Percentiles rank a stretch among this genome's conserved stretches.
Evolutionary conservation across 2,329 filamentous ascomycete genomes (phyloP).

Genomic region (Penicillium nordicum): DNA sequence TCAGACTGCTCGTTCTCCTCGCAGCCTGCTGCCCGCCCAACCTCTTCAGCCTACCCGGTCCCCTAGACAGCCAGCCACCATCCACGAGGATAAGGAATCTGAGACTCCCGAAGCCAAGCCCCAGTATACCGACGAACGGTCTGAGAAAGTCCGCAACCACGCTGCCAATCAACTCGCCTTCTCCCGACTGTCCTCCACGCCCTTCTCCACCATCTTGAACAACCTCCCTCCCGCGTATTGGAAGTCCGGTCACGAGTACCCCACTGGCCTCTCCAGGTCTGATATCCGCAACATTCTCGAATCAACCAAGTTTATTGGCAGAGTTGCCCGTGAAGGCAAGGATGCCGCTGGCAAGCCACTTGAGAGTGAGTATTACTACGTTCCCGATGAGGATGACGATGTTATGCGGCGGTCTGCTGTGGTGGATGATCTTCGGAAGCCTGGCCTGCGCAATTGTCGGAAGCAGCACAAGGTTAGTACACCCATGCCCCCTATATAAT

Average conservation of each 20-base stretch:
- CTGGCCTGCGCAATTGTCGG: conserved; percentile 80
- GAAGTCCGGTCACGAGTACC: conserved; percentile 49
- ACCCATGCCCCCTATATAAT: not conserved
- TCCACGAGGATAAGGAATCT: conserved; percentile 20
- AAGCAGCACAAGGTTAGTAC: conserved; percentile 91
- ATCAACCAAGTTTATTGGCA: conserved; percentile 73
- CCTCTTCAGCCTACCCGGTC: conserved; percentile 35
- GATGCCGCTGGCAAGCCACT: conserved; percentile 90
- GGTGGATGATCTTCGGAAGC: conserved; percentile 80
- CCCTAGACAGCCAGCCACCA: conserved; percentile 26
- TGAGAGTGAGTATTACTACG: conserved; percentile 96
- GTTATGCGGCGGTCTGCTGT: conserved; percentile 75
- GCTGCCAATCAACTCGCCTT: conserved; percentile 93
- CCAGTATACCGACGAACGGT: conserved; percentile 25
- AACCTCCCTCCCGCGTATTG: conserved; percentile 68
- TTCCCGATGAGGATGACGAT: conserved; percentile 81
- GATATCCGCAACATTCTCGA: conserved; percentile 71
- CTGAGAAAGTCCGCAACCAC: conserved; percentile 63
- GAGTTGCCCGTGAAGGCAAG: conserved; percentile 87
- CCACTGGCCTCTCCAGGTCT: conserved; percentile 53
- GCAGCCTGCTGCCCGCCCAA: conserved; percentile 28
- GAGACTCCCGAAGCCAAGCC: conserved; percentile 19
- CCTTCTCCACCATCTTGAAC: conserved; percentile 81
- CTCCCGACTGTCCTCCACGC: conserved; percentile 86
- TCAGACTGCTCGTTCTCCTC: conserved; percentile 34